Percentiles rank a stretch among this genome's conserved stretches.
phyloP scores from a whole-genome alignment of 2,329 filamentous ascomycete species.

The Colletotrichum destructivum region DNA sequence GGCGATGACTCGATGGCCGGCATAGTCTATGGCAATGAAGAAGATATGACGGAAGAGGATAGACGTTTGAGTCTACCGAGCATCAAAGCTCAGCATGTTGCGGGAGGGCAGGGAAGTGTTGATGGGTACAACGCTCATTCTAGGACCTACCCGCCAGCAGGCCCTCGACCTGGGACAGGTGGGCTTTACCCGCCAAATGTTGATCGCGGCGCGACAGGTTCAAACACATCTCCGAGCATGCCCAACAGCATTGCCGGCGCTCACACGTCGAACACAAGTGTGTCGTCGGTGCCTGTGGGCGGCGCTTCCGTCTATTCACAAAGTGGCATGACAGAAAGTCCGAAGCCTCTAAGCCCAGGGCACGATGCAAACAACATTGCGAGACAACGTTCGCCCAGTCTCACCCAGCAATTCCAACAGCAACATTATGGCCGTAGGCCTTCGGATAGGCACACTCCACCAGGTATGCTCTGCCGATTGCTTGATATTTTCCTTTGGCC shows the following conservation, averaged over 20 bases:
- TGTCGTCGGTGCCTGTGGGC: conserved; percentile 64
- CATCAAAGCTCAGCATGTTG: conserved; percentile 80
- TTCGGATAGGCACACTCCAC: conserved; percentile 70
- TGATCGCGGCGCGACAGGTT: conserved; percentile 68
- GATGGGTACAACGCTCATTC: conserved; percentile 73
- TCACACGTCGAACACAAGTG: conserved; percentile 65
- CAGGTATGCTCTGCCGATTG: conserved; percentile 34
- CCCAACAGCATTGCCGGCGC: conserved; percentile 58
- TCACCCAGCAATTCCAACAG: conserved; percentile 76
- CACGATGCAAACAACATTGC: conserved; percentile 66
- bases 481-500: background rate
- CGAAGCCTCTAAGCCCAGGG: conserved; percentile 84
- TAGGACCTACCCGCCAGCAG: conserved; percentile 85
- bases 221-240: conserved; percentile 68
- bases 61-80: conserved; percentile 80
- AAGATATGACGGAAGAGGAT: conserved; percentile 73
- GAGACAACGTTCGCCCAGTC: conserved; percentile 76
- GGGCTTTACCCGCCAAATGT: conserved; percentile 76
- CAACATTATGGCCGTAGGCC: conserved; percentile 72
- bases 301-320: conserved; percentile 77
- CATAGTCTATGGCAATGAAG: conserved; percentile 62
- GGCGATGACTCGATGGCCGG: conserved; percentile 71
- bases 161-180: conserved; percentile 63
- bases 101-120: conserved; percentile 61
- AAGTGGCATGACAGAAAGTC: conserved; percentile 85